Evolutionary conservation across 345 rosid species (phyloP).

Genomic region (Dipteronia sinensis): DNA sequence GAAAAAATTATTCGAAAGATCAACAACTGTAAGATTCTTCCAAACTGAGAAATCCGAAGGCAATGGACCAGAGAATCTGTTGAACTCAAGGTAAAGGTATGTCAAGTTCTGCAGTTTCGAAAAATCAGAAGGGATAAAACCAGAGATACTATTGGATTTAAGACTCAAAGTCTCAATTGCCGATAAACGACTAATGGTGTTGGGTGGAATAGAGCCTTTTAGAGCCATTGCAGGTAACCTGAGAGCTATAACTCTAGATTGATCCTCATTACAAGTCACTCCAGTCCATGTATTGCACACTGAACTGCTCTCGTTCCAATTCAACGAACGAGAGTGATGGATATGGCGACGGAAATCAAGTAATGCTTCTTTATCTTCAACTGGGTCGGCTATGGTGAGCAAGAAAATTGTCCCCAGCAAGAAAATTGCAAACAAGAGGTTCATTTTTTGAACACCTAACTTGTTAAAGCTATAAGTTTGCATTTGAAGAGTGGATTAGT

Average conservation of each 20-base stretch:
- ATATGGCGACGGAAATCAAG: slow-evolving; percentile 66
- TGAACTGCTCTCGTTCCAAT: slow-evolving; percentile 59
- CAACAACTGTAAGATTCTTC: slow-evolving; percentile 57
- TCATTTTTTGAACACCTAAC: slow-evolving; percentile 15
- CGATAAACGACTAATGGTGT: slow-evolving; percentile 62
- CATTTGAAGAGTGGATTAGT: slow-evolving; percentile 11
- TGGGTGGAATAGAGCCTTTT: slow-evolving; percentile 49
- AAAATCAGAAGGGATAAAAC: slow-evolving; percentile 65
- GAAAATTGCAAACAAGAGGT: slow-evolving; percentile 29
- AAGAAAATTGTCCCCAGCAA: slow-evolving; percentile 40
- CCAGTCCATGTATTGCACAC: slow-evolving; percentile 83
- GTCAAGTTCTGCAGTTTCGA: slow-evolving; percentile 60
- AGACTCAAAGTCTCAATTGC: slow-evolving; percentile 66
- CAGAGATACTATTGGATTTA: slow-evolving; percentile 71
- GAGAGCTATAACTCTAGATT: slow-evolving; percentile 57
- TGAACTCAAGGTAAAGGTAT: slow-evolving; percentile 64
- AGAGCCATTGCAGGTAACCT: slow-evolving; percentile 65
- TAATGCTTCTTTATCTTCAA: slow-evolving; percentile 71
- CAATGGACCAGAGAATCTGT: slow-evolving; percentile 64
- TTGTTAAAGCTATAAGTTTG: not conserved
- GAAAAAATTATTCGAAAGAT: slow-evolving; percentile 68
- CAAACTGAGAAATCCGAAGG: slow-evolving; percentile 69
- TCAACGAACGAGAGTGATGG: slow-evolving; percentile 57
- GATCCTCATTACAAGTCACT: slow-evolving; percentile 59
- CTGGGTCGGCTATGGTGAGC: slow-evolving; percentile 42